Evolutionary conservation across 2,329 filamentous ascomycete genomes (phyloP), one percentile per base, ranked within the genome.

Genomic region (Neospermospora avenae): DNA sequence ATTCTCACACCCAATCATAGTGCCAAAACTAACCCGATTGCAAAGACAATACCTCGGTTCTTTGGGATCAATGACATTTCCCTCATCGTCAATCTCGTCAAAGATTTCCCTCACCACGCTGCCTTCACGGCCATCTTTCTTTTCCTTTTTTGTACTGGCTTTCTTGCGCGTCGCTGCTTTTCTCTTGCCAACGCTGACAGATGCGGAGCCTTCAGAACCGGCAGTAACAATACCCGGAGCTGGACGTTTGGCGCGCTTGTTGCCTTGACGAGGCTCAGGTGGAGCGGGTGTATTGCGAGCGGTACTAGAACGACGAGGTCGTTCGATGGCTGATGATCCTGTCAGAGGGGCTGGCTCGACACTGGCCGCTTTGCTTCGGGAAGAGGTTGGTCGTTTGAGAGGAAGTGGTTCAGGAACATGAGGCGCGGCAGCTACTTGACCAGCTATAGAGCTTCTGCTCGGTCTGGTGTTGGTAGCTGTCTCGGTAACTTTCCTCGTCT

Each of bases 1-100:
- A 69, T 91, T 91, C 70, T 93, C 90, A 74, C 90, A 95, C 62
- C 85, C 84, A 71, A 95, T 90, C 90, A 95, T 95, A 20, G 82
- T 86, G 56, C 90, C 90, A 71, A 87, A 93, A 72, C 88, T 91
- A 56, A 95, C 88, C 60, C 90, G 80, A 67, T 90, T 88, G 74
- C 90, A 95, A 57, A 88, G 74, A 71, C 90, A 95, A 73, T 95
- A 95, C 63, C 84, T 79, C 44, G 86, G 83, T 77, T 95, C 90
- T 58, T 91, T 77, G 0, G 89, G 87, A 70, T 92, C 89, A 69
- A 93, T 88, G 25, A 83, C 75, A 62, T 87, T 87, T 11, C 85
- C 85, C 63, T 88, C 85, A 67, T 88, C 85, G 65, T 88, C 85
- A 55, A 87, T 80, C 70, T 88, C 86, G 57, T 83, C 80, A 64